Evolutionary conservation across 1,284 basidiomycete species (phyloP).

Genomic region (Moesziomyces sp.): DNA sequence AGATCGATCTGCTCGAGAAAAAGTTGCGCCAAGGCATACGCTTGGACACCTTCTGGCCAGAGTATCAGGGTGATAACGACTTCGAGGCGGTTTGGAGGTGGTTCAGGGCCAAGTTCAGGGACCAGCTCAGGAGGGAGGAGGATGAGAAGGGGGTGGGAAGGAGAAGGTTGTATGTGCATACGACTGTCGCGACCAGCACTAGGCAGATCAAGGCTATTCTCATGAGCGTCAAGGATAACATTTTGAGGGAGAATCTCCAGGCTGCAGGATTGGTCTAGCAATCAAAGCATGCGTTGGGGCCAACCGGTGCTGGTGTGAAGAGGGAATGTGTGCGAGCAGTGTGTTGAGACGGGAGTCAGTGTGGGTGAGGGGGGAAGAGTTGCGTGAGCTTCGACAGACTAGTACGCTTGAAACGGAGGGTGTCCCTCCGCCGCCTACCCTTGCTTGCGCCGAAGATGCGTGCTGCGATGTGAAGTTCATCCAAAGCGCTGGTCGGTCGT

Average conservation of each 20-base stretch:
- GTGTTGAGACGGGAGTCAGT: no score
- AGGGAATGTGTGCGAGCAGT: no score
- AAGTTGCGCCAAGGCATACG: constrained; percentile 29
- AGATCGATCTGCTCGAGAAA: constrained; percentile 50
- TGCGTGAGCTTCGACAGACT: no score
- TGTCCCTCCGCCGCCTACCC: no score
- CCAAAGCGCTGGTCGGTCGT: no score
- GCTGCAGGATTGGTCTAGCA: constrained; percentile 29
- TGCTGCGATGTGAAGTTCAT: no score
- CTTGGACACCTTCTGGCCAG: constrained; percentile 25
- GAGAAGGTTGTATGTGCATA: constrained; percentile 54
- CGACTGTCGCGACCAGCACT: constrained; percentile 53
- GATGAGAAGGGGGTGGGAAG: constrained; percentile 4
- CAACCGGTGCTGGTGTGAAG: no score
- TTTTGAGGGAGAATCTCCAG: constrained; percentile 40
- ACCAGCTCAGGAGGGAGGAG: constrained; percentile 14
- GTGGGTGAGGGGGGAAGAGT: no score
- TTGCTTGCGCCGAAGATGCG: no score
- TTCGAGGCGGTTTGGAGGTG: constrained; percentile 53
- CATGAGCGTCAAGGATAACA: constrained; percentile 51
- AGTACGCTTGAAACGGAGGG: no score
- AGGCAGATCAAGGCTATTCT: constrained; percentile 51
- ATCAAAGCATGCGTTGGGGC: no score
- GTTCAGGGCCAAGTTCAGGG: constrained; percentile 45
- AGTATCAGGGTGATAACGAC: constrained; percentile 47